A percentile compares a stretch with the other conserved stretches of the same genome.
phyloP scores from a whole-genome alignment of 2,329 filamentous ascomycete species.

The Penicillium sp. region DNA sequence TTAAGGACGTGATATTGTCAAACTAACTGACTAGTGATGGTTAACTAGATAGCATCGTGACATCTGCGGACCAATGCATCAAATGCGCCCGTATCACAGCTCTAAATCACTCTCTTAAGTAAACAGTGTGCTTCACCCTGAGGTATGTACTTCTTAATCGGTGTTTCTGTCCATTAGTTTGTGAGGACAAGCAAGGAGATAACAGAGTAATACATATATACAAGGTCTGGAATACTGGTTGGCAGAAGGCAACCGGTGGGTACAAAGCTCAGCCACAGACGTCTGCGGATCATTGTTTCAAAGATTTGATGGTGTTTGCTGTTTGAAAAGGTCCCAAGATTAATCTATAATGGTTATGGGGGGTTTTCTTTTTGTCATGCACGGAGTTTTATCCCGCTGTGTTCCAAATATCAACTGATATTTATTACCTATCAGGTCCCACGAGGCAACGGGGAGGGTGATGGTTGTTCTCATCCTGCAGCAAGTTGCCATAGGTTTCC shows the following conservation, averaged over 20 bases:
- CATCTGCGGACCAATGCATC: not conserved
- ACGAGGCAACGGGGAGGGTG: not conserved
- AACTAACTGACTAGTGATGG: not conserved
- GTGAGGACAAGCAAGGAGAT: not conserved
- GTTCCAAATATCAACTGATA: not conserved
- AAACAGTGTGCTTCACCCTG: not conserved
- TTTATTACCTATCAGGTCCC: not conserved
- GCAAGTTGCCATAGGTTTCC: not conserved
- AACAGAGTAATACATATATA: not conserved
- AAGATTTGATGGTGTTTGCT: not conserved
- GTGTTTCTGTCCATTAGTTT: not conserved
- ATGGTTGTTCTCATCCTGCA: not conserved
- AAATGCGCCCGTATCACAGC: not conserved
- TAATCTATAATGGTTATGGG: not conserved
- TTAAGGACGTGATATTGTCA: not conserved
- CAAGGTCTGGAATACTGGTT: not conserved
- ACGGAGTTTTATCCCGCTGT: not conserved
- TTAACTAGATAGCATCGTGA: not conserved
- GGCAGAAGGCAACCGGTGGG: constrained; percentile 1
- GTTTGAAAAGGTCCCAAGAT: not conserved
- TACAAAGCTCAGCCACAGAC: not conserved
- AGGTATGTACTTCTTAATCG: not conserved
- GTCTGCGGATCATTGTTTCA: not conserved
- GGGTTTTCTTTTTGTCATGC: not conserved
- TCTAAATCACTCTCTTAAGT: not conserved